A percentile compares a stretch with the other conserved stretches of the same genome.
phyloP scores from a whole-genome alignment of 345 rosid species.

The Eucalyptus pumila region DNA sequence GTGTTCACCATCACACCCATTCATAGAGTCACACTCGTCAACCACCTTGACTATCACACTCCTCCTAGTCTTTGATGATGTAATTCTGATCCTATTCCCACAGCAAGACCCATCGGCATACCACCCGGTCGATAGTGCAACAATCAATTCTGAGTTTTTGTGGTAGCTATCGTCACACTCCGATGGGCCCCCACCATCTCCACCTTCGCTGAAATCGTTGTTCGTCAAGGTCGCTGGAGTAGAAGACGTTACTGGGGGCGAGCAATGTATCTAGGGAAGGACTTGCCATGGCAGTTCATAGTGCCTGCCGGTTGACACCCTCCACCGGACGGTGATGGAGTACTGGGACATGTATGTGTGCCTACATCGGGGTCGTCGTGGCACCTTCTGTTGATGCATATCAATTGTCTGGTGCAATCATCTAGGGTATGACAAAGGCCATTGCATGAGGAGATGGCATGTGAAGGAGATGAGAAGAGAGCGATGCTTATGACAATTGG shows the following conservation, averaged over 20 bases:
- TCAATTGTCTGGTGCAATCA: slow-evolving; percentile 23
- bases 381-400: slow-evolving; percentile 22
- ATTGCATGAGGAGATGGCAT: slow-evolving; percentile 18
- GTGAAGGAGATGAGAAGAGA: background rate
- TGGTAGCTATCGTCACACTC: slow-evolving; percentile 14
- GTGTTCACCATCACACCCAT: slow-evolving; percentile 24
- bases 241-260: slow-evolving; percentile 8
- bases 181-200: slow-evolving; percentile 9
- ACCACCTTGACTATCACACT: slow-evolving; percentile 16
- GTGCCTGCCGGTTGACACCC: slow-evolving; percentile 4
- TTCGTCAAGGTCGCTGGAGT: slow-evolving; percentile 5
- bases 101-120: slow-evolving; percentile 13
- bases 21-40: slow-evolving; percentile 24
- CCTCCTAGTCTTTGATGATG: background rate
- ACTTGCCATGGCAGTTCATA: background rate
- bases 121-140: slow-evolving; percentile 31
- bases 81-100: slow-evolving; percentile 11
- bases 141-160: background rate
- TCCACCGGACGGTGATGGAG: background rate
- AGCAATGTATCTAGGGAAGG: slow-evolving; percentile 2
- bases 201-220: slow-evolving; percentile 27
- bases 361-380: slow-evolving; percentile 18
- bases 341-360: slow-evolving; percentile 1
- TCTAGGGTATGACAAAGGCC: slow-evolving; percentile 13
- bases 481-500: background rate